These are phyloP conservation scores for Medicago ruthenica DNA, from an alignment of 306 rosid species.

Conservation along the genomic window DNA sequence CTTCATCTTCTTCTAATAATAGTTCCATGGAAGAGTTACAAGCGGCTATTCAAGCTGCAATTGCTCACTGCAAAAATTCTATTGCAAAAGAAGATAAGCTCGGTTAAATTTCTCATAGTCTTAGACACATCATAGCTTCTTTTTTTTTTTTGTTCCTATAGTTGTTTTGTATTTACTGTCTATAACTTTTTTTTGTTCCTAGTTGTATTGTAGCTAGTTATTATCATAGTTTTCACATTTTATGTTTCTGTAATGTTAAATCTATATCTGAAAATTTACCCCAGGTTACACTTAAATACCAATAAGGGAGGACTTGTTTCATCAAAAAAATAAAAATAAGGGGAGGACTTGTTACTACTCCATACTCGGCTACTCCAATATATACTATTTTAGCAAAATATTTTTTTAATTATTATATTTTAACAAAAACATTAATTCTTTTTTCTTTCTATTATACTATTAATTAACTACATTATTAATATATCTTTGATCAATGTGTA, in stretches of 20 bases:
- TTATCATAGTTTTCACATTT: slow-evolving; percentile 34
- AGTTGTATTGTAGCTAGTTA: slow-evolving; percentile 18
- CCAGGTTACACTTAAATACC: not conserved
- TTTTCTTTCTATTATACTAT: too few species aligned
- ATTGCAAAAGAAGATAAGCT: slow-evolving; percentile 66
- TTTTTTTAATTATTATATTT: too few species aligned
- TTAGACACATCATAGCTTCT: not conserved
- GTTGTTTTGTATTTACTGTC: not conserved
- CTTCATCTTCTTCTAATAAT: slow-evolving; percentile 65
- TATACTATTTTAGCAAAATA: too few species aligned
- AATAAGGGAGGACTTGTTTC: too few species aligned
- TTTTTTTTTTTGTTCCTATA: not conserved
- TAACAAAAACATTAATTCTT: too few species aligned
- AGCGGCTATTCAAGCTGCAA: slow-evolving; percentile 98
- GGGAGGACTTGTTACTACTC: too few species aligned
- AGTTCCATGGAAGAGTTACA: slow-evolving; percentile 98
- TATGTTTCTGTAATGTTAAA: slow-evolving; percentile 31
- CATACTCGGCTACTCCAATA: too few species aligned
- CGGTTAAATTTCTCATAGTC: slow-evolving; percentile 42
- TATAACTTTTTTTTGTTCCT: slow-evolving; percentile 1
- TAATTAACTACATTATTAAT: too few species aligned
- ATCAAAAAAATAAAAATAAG: too few species aligned
- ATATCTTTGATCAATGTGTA: too few species aligned
- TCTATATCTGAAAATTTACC: not conserved
- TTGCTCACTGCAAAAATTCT: slow-evolving; percentile 97